Conservation (phyloP, 1,139 yeast genomes). For the Magnusiomyces tetraspermus region DNA sequence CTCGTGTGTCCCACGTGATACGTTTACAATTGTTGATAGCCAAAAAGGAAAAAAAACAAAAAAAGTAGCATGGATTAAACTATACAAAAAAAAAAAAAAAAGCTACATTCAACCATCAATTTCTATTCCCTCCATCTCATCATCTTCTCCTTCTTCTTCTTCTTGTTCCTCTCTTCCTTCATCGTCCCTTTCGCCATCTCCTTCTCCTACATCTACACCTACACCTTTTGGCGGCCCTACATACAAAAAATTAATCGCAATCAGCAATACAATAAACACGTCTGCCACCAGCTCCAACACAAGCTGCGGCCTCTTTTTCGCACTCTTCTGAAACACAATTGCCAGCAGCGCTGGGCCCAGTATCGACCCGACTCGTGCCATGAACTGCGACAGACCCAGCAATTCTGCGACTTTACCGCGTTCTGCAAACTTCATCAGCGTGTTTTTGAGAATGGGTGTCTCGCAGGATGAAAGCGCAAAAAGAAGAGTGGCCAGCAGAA, state of each 20-base stretch:
- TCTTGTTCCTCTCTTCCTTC: too few species aligned
- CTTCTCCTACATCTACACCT: too few species aligned
- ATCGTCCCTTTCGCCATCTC: too few species aligned
- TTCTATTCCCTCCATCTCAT: too few species aligned
- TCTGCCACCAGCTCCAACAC: constrained; percentile 23
- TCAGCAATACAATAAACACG: constrained; percentile 16
- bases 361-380: constrained; percentile 24
- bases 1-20: too few species aligned
- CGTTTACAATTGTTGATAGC: too few species aligned
- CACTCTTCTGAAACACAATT: constrained; percentile 25
- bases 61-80: too few species aligned
- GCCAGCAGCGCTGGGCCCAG: constrained; percentile 27
- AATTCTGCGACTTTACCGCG: constrained; percentile 28
- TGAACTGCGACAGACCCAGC: constrained; percentile 28
- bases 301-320: constrained; percentile 24
- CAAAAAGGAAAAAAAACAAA: too few species aligned
- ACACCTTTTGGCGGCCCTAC: constrained; percentile 4
- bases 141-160: too few species aligned
- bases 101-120: too few species aligned
- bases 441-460: constrained; percentile 41
- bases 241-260: constrained; percentile 16
- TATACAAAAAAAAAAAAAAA: too few species aligned
- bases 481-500: constrained; percentile 44
- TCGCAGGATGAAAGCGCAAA: constrained; percentile 24
- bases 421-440: constrained; percentile 44